These are phyloP conservation scores for Penicillium crystallinum DNA, from an alignment of 495 filamentous ascomycete genomes.

Conservation along the genomic window DNA sequence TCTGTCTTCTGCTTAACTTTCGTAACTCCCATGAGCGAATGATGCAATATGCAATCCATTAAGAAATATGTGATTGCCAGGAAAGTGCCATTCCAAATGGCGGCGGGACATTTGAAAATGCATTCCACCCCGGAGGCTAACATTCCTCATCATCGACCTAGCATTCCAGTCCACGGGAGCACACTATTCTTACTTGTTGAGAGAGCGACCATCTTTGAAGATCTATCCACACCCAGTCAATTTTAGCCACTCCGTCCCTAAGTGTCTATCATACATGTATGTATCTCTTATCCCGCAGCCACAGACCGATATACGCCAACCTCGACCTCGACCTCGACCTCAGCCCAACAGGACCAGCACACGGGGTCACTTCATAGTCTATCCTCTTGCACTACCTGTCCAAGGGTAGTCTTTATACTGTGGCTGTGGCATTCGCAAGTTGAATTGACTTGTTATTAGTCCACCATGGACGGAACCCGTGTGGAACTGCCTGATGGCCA, in stretches of 20 bases:
- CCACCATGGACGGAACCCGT: slow-evolving; percentile 22
- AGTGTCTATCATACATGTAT: slow-evolving; percentile 5
- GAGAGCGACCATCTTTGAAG: not conserved
- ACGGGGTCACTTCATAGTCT: not conserved
- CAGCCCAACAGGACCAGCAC: not conserved
- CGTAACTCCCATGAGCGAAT: not conserved
- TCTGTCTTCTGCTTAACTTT: not conserved
- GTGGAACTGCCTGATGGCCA: slow-evolving; percentile 32
- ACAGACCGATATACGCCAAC: not conserved
- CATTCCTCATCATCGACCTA: slow-evolving; percentile 33
- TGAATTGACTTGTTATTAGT: not conserved
- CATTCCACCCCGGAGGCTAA: slow-evolving; percentile 22
- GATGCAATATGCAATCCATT: slow-evolving; percentile 8
- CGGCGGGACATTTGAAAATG: slow-evolving; percentile 14
- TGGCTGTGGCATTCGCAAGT: slow-evolving; percentile 16
- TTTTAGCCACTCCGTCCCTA: slow-evolving; percentile 7
- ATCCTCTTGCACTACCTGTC: slow-evolving; percentile 22
- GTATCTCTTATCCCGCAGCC: slow-evolving; percentile 1
- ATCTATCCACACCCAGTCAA: not conserved
- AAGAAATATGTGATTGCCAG: not conserved
- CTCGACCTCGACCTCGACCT: not conserved
- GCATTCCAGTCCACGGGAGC: slow-evolving; percentile 29
- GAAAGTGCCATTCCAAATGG: slow-evolving; percentile 26
- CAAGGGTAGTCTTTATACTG: not conserved
- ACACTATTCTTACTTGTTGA: slow-evolving; percentile 29